phyloP scores from a whole-genome alignment of 768 basidiomycete species.

The Daedaleopsis sinensis region DNA sequence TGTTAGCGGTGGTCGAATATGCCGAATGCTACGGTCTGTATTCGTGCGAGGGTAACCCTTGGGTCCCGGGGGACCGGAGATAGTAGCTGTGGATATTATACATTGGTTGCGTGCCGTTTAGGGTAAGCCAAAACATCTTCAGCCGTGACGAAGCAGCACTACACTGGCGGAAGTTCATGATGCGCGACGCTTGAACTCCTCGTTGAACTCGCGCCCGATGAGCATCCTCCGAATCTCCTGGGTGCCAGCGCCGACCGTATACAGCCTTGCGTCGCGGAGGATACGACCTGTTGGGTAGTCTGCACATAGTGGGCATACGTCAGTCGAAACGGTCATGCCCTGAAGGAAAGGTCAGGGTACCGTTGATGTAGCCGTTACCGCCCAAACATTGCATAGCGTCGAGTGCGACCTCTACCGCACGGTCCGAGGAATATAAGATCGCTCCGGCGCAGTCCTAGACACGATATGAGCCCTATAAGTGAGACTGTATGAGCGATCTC shows the following conservation, averaged over 20 bases:
- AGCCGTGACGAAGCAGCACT: too few relatives aligned
- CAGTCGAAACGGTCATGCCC: not conserved
- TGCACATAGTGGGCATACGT: slow-evolving; percentile 32
- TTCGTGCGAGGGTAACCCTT: too few relatives aligned
- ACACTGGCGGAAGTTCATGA: slow-evolving; percentile 4
- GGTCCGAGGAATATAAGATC: slow-evolving; percentile 91
- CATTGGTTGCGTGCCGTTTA: not conserved
- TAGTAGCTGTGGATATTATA: not conserved
- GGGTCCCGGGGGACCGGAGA: too few relatives aligned
- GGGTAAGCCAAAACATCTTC: not conserved
- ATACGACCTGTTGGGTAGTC: slow-evolving; percentile 91
- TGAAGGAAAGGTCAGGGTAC: slow-evolving; percentile 40
- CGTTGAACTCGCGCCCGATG: slow-evolving; percentile 92
- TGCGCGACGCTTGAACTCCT: slow-evolving; percentile 48
- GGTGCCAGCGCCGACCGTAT: slow-evolving; percentile 95
- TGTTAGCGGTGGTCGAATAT: too few relatives aligned
- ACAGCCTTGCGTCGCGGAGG: slow-evolving; percentile 84
- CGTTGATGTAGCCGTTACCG: slow-evolving; percentile 96
- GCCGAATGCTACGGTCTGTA: too few relatives aligned
- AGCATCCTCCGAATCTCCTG: slow-evolving; percentile 95
- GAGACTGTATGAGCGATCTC: not conserved
- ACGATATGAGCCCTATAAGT: not conserved
- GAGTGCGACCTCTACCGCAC: slow-evolving; percentile 86
- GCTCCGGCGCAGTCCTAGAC: slow-evolving; percentile 91
- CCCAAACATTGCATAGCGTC: slow-evolving; percentile 94